Base-by-base conservation (phyloP, 306 rosid genomes). In the Purshia tridentata region DNA sequence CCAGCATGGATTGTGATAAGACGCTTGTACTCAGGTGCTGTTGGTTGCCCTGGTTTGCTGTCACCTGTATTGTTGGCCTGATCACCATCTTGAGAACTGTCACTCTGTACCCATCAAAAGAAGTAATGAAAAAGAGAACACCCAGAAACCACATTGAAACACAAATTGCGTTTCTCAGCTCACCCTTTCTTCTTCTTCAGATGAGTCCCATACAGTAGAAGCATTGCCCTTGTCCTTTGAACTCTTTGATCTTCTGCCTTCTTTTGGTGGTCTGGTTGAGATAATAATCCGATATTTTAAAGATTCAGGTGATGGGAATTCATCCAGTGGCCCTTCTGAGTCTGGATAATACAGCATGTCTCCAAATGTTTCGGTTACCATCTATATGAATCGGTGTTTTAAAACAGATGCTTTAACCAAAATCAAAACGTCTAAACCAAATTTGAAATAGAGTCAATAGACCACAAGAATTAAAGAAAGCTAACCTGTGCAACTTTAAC, bases 1-100 rank as follows among this genome's bases (percentile, higher is more conserved):
- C 98, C 98, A 16, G 97, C 94, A 72, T 82, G 97, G 63, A 94
- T 94, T 81, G 97, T 85, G 35, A 94, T 94, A 77, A 94, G 86
- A 70, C 81, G 86, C 77, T 84, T 87, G 82, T 94, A 94, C 68
- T 85, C 84, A 0, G 73, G 86, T 19, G 84, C 84, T 62, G 73
- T 61, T 35, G 22, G 82, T 80, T 86, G 88, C 53, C 55, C 35
- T 63, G 90, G 51, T 78, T 85, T 91, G 23, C 39, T 23, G 15
- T 84, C 96, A 19, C 76, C 66, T 12, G 49, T 71, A 78, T 64
- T 65, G 66, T 66, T 41, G 64, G 72, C 82, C 53, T 85, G 35
- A 29, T 29, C 96, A 7, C 65, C 90, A 18, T 91, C 93, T 51
- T 22, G 62, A 71, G 85, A 92, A 70, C 83, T 85, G 57, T 72